These are phyloP conservation scores for Macrocybe gigantea DNA, from an alignment of 768 basidiomycete genomes.

Conservation along the genomic window DNA sequence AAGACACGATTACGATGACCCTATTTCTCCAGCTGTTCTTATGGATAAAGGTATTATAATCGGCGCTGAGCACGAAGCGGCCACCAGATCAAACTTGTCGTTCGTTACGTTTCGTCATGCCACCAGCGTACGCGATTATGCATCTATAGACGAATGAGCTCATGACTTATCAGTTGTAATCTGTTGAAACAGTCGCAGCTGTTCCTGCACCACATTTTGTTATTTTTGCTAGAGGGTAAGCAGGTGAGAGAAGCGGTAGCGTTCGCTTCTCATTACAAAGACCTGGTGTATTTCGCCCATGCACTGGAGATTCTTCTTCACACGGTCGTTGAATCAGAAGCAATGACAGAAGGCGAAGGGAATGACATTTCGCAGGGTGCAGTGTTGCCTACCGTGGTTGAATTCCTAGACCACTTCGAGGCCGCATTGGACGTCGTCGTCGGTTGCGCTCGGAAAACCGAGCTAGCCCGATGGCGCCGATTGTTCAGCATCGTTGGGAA, in stretches of 20 bases:
- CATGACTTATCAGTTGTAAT: not conserved
- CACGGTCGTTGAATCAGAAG: conserved; percentile 86
- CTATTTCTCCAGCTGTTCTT: conserved; percentile 63
- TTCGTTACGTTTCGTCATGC: conserved; percentile 91
- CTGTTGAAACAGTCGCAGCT: conserved; percentile 67
- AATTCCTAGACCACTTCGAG: conserved; percentile 94
- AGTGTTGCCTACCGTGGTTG: conserved; percentile 64
- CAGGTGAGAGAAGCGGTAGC: conserved; percentile 72
- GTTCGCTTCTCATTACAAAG: conserved; percentile 82
- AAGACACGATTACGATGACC: not conserved
- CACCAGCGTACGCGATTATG: conserved; percentile 62
- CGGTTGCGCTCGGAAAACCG: conserved; percentile 93
- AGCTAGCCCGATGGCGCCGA: conserved; percentile 84
- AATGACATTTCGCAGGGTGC: conserved; percentile 23
- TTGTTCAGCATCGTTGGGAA: conserved; percentile 89
- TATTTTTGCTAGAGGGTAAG: conserved; percentile 66
- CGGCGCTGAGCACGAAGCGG: conserved; percentile 87
- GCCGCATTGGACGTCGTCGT: conserved; percentile 90
- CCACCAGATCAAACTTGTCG: conserved; percentile 66
- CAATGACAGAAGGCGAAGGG: conserved; percentile 27
- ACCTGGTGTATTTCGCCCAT: conserved; percentile 90
- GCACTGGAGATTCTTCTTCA: conserved; percentile 93
- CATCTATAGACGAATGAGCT: not conserved
- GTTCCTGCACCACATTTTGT: conserved; percentile 88
- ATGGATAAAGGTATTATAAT: conserved; percentile 99